Conservation (phyloP, 441 rosid genomes). For the Jatropha podagrica region DNA sequence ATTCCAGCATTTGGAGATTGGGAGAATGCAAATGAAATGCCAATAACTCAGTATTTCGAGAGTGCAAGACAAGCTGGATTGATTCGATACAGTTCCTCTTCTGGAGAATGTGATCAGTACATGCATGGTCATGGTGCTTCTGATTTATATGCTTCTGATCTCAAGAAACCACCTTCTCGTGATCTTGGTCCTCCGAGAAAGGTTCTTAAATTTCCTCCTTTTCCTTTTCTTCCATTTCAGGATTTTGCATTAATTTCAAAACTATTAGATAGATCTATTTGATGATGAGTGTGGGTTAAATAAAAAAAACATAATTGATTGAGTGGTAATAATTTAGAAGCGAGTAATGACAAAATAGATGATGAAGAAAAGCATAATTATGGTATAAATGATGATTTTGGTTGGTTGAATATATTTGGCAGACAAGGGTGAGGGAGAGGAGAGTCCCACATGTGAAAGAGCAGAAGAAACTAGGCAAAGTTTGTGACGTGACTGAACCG, state of each 20-base stretch:
- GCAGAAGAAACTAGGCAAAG: conserved; percentile 54
- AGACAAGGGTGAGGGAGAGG: conserved; percentile 47
- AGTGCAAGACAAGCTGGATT: conserved; percentile 69
- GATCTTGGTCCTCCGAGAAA: conserved; percentile 41
- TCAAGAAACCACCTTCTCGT: conserved; percentile 70
- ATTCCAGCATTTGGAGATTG: conserved; percentile 95
- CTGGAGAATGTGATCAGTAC: conserved; percentile 69
- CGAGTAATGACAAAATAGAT: background rate
- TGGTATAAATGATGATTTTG: background rate
- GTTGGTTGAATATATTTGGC: background rate
- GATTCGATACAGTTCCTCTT: conserved; percentile 50
- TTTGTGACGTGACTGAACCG: conserved; percentile 59
- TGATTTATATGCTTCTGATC: conserved; percentile 65
- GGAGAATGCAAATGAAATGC: conserved; percentile 76
- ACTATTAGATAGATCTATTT: background rate
- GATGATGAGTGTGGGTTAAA: background rate
- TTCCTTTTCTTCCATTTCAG: background rate
- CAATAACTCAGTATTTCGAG: conserved; percentile 88
- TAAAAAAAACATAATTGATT: background rate
- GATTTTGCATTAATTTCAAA: background rate
- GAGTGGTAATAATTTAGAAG: background rate
- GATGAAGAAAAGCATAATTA: background rate
- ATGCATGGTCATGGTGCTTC: conserved; percentile 42
- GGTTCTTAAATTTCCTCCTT: conserved; percentile 37
- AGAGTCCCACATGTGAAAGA: conserved; percentile 50